Evolutionary conservation across 2,329 filamentous ascomycete species (phyloP).

Genomic region (Penicillium psychrosexuale): DNA sequence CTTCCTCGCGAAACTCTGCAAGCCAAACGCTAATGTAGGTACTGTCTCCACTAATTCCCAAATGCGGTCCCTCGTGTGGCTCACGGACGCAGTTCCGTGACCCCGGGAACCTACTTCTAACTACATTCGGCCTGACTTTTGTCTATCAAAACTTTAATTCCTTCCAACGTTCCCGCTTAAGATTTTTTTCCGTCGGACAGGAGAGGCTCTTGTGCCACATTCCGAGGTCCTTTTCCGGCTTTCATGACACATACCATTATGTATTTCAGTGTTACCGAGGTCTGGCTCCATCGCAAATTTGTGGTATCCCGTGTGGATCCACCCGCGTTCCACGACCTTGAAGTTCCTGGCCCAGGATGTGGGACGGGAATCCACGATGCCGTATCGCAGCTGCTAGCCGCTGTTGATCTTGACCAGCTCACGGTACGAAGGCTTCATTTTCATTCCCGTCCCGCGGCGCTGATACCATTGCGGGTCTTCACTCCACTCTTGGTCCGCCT

Average conservation of each 20-base stretch:
- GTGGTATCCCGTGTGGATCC: neutral
- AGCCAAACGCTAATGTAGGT: neutral
- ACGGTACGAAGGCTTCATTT: neutral
- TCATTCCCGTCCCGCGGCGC: constrained; percentile 14
- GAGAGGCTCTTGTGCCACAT: neutral
- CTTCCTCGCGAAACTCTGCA: neutral
- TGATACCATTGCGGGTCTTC: constrained; percentile 28
- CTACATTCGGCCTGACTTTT: neutral
- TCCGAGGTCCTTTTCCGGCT: neutral
- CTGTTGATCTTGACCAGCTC: neutral
- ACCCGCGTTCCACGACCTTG: neutral
- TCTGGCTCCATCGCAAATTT: too few relatives aligned
- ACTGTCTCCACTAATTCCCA: neutral
- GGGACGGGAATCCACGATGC: neutral
- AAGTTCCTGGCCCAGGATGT: neutral
- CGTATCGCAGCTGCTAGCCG: too few relatives aligned
- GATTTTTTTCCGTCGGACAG: neutral
- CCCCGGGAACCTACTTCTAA: neutral
- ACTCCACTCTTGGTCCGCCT: constrained; percentile 22
- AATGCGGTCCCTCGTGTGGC: neutral
- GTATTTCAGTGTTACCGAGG: too few relatives aligned
- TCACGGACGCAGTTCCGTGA: neutral
- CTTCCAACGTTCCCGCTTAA: neutral
- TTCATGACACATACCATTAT: too few relatives aligned
- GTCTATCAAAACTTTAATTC: neutral